These are phyloP conservation scores for Cymbidium sinense DNA, from an alignment of 106 monocot species.

Conservation along the genomic window DNA sequence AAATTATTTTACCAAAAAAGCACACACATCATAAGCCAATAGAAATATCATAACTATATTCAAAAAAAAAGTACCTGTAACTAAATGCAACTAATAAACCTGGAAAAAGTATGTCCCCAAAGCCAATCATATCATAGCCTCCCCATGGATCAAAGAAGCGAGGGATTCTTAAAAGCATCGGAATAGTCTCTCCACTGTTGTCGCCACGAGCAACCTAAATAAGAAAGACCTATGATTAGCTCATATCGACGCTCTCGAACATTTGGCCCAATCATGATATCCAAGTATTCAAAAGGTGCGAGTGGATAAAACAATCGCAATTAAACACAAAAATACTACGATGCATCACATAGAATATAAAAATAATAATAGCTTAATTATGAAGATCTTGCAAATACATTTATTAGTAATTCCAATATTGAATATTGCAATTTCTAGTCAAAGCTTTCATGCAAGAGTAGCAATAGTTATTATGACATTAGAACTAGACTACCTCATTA, in stretches of 20 bases:
- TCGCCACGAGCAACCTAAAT: conserved; percentile 89
- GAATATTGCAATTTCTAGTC: neutral
- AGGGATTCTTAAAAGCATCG: conserved; percentile 92
- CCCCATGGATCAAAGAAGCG: conserved; percentile 94
- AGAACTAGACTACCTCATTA: neutral
- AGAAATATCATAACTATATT: neutral
- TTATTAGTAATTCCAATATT: neutral
- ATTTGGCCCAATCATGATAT: neutral
- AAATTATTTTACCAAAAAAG: neutral
- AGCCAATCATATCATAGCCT: conserved; percentile 99
- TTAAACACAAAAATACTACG: neutral
- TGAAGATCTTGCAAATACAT: neutral
- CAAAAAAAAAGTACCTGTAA: conserved; percentile 62
- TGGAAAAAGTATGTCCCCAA: conserved; percentile 97
- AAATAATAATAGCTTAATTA: neutral
- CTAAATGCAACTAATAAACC: conserved; percentile 94
- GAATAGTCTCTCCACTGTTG: conserved; percentile 79
- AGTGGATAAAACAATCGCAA: neutral
- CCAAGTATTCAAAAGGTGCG: neutral
- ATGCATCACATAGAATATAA: neutral
- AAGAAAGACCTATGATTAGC: neutral
- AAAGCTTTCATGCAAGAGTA: neutral
- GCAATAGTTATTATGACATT: neutral
- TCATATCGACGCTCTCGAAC: neutral
- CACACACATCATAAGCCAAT: neutral